Evolutionary conservation across 768 basidiomycete species (phyloP).

Genomic region (Termitomyces titanicus): DNA sequence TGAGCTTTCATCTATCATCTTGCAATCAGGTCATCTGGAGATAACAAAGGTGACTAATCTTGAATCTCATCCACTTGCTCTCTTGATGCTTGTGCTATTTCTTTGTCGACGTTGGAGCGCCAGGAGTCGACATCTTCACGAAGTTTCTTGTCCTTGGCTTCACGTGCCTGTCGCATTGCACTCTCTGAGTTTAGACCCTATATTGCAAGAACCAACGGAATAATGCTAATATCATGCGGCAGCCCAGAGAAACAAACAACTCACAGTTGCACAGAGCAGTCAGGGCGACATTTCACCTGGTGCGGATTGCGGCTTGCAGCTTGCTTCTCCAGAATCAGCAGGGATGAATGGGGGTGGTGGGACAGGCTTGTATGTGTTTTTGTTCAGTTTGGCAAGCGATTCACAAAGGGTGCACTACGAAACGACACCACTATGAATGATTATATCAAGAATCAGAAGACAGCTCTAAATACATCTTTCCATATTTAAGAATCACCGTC

Average conservation of each 20-base stretch:
- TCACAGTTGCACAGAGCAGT: slow-evolving; percentile 33
- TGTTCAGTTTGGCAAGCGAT: slow-evolving; percentile 24
- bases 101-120: too few species aligned
- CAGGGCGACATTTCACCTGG: slow-evolving; percentile 32
- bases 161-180: neutral
- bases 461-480: slow-evolving; percentile 32
- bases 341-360: slow-evolving; percentile 33
- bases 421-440: slow-evolving; percentile 31
- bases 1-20: too few species aligned
- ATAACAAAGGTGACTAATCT: too few species aligned
- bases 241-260: slow-evolving; percentile 1
- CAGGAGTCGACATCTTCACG: neutral
- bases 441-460: slow-evolving; percentile 33
- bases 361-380: slow-evolving; percentile 28
- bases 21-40: too few species aligned
- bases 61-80: too few species aligned
- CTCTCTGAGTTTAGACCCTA: neutral
- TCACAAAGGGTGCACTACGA: slow-evolving; percentile 24
- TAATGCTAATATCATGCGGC: too few species aligned
- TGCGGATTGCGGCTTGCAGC: slow-evolving; percentile 32
- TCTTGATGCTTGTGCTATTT: too few species aligned
- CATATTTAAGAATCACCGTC: neutral
- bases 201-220: too few species aligned
- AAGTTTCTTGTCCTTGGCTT: neutral
- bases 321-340: slow-evolving; percentile 37